Evolutionary conservation across 1,139 yeast genomes (phyloP).

Genomic region (Scheffersomyces lignicola): DNA sequence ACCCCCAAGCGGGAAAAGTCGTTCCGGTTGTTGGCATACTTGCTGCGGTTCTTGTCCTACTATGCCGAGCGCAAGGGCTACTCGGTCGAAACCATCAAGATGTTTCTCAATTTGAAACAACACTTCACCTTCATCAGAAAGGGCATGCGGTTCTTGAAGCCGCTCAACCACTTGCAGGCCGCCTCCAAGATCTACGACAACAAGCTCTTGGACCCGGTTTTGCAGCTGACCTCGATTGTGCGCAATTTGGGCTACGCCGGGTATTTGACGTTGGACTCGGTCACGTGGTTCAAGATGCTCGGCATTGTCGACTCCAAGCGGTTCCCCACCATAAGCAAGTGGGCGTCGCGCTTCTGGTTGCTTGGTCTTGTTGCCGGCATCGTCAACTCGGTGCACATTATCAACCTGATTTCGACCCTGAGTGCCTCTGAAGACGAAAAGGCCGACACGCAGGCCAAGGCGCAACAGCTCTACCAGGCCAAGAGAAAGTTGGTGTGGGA

Average conservation of each 20-base stretch:
- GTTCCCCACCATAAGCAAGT: conserved; percentile 36
- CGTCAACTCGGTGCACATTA: conserved; percentile 52
- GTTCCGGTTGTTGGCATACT: conserved; percentile 78
- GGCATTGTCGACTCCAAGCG: conserved; percentile 38
- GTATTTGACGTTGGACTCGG: conserved; percentile 72
- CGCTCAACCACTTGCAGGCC: conserved; percentile 69
- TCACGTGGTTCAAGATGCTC: conserved; percentile 65
- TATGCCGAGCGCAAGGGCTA: conserved; percentile 64
- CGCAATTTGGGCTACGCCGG: conserved; percentile 75
- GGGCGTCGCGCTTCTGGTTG: conserved; percentile 75
- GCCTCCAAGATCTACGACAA: conserved; percentile 72
- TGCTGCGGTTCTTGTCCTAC: conserved; percentile 69
- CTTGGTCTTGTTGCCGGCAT: conserved; percentile 67
- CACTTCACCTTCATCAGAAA: conserved; percentile 76
- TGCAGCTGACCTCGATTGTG: conserved; percentile 57
- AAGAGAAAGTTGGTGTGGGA: conserved; percentile 78
- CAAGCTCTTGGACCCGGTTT: conserved; percentile 66
- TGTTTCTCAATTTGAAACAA: conserved; percentile 53
- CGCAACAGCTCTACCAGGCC: conserved; percentile 41
- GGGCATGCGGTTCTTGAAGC: conserved; percentile 83
- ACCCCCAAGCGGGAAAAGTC: conserved; percentile 71
- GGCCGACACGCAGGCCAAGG: conserved; percentile 28
- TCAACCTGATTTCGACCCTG: conserved; percentile 17
- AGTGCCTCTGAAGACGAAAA: conserved; percentile 31
- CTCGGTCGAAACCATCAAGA: conserved; percentile 47